phyloP scores from a whole-genome alignment of 2,329 filamentous ascomycete species.

The Amphichorda felina region DNA sequence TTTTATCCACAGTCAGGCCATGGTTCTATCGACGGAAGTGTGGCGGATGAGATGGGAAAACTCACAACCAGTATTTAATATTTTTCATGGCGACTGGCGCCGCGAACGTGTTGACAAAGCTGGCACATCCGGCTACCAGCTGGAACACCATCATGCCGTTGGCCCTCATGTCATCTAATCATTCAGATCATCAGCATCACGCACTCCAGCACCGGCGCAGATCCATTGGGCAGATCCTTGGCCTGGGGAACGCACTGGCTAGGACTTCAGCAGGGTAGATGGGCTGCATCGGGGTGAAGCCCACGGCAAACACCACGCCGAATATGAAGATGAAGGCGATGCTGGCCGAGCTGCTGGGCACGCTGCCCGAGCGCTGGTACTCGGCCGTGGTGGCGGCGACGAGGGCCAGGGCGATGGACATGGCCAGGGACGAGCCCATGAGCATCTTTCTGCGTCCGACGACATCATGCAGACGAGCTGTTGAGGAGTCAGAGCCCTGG shows the following conservation, averaged over 20 bases:
- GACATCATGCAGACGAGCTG: constrained; percentile 23
- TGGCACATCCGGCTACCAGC: too few relatives aligned
- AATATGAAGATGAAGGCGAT: constrained; percentile 27
- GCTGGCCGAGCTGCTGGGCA: constrained; percentile 17
- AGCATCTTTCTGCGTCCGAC: constrained; percentile 27
- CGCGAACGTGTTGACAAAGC: too few relatives aligned
- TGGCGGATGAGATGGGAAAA: too few relatives aligned
- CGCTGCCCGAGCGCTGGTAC: constrained; percentile 17
- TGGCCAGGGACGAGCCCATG: constrained; percentile 21
- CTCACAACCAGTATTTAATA: constrained; percentile 7
- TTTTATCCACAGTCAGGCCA: not conserved
- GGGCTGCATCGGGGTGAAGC: constrained; percentile 23
- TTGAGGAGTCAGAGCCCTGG: not conserved
- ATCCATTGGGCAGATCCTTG: constrained; percentile 9
- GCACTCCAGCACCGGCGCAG: too few relatives aligned
- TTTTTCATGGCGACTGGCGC: constrained; percentile 10
- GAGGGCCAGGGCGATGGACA: constrained; percentile 21
- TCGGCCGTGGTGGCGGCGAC: constrained; percentile 23
- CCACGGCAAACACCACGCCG: constrained; percentile 19
- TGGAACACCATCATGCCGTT: too few relatives aligned
- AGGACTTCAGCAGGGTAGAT: constrained; percentile 18
- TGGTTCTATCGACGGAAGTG: too few relatives aligned
- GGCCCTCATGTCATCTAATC: too few relatives aligned
- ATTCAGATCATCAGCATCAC: too few relatives aligned
- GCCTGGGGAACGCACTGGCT: constrained; percentile 23